Evolutionary conservation across 345 rosid species (phyloP), one percentile per base, ranked within the genome.

Genomic region (Camelina hispida): DNA sequence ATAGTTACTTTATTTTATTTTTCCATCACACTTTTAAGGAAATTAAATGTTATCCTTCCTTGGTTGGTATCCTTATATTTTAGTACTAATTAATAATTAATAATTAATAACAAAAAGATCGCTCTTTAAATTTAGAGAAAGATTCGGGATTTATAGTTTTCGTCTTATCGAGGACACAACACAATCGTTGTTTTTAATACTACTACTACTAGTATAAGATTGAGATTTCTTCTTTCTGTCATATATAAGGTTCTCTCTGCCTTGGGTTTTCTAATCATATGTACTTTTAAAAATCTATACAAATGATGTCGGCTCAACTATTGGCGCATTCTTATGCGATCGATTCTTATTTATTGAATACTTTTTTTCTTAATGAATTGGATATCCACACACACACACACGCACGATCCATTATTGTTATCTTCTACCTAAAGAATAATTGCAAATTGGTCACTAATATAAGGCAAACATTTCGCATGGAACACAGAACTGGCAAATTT

Each of bases 231-330:
- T 38, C 17, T 30, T 62, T 63, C 23, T 15, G 51, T 55, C 70
- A 54, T 7, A 2, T 34, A 7, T 64, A 69, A 64, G 57, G 56
- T 56, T 74, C 57, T 43, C 56, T 46, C 15, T 63, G 44, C 63
- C 12, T 8, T 65, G 28, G 38, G 40, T 43, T 20, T 30, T 62
- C 52, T 37, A 12, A 35, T 38, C 42, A 38, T 38, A 38, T 48
- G 34, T 4, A 18, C 65, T 35, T 48, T 16, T 38, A 1, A 1
- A 47, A n/a, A 63, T 59, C 47, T 66, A 48, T 37, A 38, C 15
- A 30, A 42, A 75, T 68, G n/a, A 51, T 75, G 74, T 68, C 74
- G 74, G 73, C 68, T 75, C 78, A 68, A 59, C 62, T 51, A 51
- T 50, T 67, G 46, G 62, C 68, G 73, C 71, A 65, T 74, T 46